Conservation (phyloP, 306 rosid genomes). For the Inga oerstediana region DNA sequence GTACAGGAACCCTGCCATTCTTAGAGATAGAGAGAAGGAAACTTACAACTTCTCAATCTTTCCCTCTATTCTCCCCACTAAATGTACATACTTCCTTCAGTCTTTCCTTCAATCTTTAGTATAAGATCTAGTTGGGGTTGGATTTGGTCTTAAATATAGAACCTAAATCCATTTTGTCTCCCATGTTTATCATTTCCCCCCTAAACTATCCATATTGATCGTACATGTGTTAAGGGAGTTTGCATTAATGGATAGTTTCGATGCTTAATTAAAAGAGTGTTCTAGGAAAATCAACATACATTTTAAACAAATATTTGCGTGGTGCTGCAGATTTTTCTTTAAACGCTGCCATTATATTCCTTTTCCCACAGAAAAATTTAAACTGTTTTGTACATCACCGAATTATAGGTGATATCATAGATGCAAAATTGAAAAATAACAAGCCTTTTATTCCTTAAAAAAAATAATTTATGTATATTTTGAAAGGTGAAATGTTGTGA, state of each 20-base stretch:
- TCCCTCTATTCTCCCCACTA: background rate
- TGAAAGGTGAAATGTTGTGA: background rate
- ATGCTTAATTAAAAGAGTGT: too few relatives aligned
- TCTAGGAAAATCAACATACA: too few relatives aligned
- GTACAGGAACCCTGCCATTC: constrained; percentile 22
- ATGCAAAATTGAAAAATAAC: background rate
- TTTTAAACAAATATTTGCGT: background rate
- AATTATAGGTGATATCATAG: background rate
- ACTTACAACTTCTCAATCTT: background rate
- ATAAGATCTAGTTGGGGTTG: too few relatives aligned
- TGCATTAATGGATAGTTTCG: too few relatives aligned
- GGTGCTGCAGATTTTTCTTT: background rate
- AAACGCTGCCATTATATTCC: background rate
- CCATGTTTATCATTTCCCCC: too few relatives aligned
- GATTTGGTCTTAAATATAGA: too few relatives aligned
- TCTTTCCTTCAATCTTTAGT: too few relatives aligned
- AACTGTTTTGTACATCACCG: background rate
- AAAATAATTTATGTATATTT: background rate
- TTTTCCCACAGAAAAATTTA: background rate
- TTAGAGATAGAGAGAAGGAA: background rate
- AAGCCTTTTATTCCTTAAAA: background rate
- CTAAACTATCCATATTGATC: too few relatives aligned
- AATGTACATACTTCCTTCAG: background rate
- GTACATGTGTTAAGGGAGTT: too few relatives aligned
- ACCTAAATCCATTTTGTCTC: too few relatives aligned